Evolutionary conservation across 2,329 filamentous ascomycete species (phyloP).

Genomic region (Trichoderma oligosporum): DNA sequence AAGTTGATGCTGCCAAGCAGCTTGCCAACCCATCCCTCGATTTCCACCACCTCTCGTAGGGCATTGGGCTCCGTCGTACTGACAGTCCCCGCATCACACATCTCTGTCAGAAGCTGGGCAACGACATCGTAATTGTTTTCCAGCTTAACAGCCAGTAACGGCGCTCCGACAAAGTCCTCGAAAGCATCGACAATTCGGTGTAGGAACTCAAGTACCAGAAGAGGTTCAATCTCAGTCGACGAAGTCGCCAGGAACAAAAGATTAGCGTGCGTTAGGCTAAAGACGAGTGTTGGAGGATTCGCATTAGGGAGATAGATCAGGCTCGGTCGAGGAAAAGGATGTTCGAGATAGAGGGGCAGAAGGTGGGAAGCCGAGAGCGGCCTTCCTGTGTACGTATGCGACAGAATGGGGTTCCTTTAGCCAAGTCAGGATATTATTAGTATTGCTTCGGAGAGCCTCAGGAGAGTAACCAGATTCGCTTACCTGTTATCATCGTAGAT

Average conservation of each 20-base stretch:
- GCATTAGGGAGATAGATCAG: slow-evolving; percentile 80
- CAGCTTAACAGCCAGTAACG: slow-evolving; percentile 79
- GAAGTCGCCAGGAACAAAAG: slow-evolving; percentile 80
- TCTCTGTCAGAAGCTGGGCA: slow-evolving; percentile 86
- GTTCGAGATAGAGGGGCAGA: slow-evolving; percentile 80
- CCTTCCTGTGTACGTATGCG: slow-evolving; percentile 81
- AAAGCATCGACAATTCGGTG: slow-evolving; percentile 89
- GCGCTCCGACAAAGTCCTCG: slow-evolving; percentile 89
- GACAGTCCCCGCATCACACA: slow-evolving; percentile 91
- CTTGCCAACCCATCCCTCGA: slow-evolving; percentile 85
- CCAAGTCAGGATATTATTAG: slow-evolving; percentile 23
- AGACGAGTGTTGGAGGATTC: slow-evolving; percentile 81
- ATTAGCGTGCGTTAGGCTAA: slow-evolving; percentile 82
- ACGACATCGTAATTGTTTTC: slow-evolving; percentile 90
- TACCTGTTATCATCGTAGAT: slow-evolving; percentile 96
- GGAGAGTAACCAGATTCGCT: slow-evolving; percentile 25
- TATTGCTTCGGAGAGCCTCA: not conserved
- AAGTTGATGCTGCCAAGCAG: slow-evolving; percentile 82
- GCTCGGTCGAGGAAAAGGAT: slow-evolving; percentile 76
- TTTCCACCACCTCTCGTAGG: slow-evolving; percentile 83
- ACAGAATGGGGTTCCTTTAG: slow-evolving; percentile 74
- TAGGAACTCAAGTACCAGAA: slow-evolving; percentile 89
- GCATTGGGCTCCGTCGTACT: slow-evolving; percentile 92
- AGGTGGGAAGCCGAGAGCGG: slow-evolving; percentile 73
- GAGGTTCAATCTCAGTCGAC: slow-evolving; percentile 82